These are phyloP conservation scores for Fusarium stilboides DNA, from an alignment of 2,329 filamentous ascomycete genomes.

Conservation along the genomic window DNA sequence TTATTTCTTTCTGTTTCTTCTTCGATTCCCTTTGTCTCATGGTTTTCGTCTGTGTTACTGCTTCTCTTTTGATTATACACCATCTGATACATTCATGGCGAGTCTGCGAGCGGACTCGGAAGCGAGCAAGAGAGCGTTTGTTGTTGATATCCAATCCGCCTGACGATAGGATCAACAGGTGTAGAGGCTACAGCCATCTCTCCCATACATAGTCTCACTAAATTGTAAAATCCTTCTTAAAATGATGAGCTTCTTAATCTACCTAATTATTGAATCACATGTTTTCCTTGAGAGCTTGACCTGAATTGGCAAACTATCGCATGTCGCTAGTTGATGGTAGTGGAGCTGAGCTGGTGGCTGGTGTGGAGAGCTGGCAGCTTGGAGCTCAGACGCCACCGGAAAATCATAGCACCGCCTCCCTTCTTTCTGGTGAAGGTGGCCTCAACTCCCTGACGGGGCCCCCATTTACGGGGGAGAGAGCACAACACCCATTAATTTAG, in stretches of 20 bases:
- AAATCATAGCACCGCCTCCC: slow-evolving; percentile 53
- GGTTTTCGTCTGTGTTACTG: slow-evolving; percentile 47
- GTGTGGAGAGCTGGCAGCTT: slow-evolving; percentile 11
- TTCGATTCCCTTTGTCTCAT: slow-evolving; percentile 52
- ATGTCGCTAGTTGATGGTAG: slow-evolving; percentile 24
- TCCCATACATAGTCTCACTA: slow-evolving; percentile 54
- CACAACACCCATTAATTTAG: slow-evolving; percentile 50
- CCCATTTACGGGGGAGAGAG: slow-evolving; percentile 44
- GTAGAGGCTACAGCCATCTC: slow-evolving; percentile 48
- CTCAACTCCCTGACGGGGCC: slow-evolving; percentile 55
- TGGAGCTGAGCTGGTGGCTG: slow-evolving; percentile 24
- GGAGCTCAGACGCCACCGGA: slow-evolving; percentile 49
- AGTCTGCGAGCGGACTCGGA: slow-evolving; percentile 54
- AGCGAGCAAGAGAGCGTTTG: slow-evolving; percentile 50
- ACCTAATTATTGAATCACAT: slow-evolving; percentile 18
- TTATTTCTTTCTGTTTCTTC: slow-evolving; percentile 33
- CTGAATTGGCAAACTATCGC: slow-evolving; percentile 23
- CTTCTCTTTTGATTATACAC: slow-evolving; percentile 54
- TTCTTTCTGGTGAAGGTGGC: slow-evolving; percentile 61
- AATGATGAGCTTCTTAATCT: background rate
- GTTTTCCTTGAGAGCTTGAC: slow-evolving; percentile 8
- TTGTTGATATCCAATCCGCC: slow-evolving; percentile 48
- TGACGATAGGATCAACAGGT: slow-evolving; percentile 48
- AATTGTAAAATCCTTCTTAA: slow-evolving; percentile 52
- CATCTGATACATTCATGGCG: slow-evolving; percentile 52